Evolutionary conservation across 441 rosid genomes (phyloP).

Genomic region (Lepidium campestre): DNA sequence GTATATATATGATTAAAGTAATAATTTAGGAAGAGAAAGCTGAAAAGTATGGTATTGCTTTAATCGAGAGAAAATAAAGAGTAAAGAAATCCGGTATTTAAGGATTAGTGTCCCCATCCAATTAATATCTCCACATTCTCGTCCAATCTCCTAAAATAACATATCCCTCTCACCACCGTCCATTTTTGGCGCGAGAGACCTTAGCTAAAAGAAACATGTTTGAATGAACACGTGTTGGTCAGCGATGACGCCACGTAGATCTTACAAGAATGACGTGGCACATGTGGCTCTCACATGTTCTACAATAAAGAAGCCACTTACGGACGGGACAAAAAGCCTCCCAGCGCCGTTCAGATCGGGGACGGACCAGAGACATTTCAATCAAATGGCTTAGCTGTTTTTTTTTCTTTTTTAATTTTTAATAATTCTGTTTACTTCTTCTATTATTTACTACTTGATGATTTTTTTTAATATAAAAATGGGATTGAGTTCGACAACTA

Average conservation of each 20-base stretch:
- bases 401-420: neutral
- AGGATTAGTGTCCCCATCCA: conserved; percentile 30
- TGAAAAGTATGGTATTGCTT: conserved; percentile 20
- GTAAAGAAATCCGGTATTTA: conserved; percentile 24
- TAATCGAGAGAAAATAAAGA: conserved; percentile 14
- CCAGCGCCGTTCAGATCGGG: conserved; percentile 27
- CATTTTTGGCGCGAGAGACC: conserved; percentile 25
- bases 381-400: conserved; percentile 30
- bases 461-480: neutral
- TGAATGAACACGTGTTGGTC: conserved; percentile 20
- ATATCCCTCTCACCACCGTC: conserved; percentile 24
- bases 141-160: conserved; percentile 6
- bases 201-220: conserved; percentile 26
- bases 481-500: conserved; percentile 18
- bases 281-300: conserved; percentile 12
- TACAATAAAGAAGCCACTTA: neutral
- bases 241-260: neutral
- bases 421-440: neutral
- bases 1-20: neutral
- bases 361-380: neutral
- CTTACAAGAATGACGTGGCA: neutral
- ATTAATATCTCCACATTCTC: conserved; percentile 31
- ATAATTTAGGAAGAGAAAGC: conserved; percentile 14
- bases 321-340: conserved; percentile 21
- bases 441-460: conserved; percentile 3